Conservation (phyloP, 768 basidiomycete species). For the Leucosporidium scottii region DNA sequence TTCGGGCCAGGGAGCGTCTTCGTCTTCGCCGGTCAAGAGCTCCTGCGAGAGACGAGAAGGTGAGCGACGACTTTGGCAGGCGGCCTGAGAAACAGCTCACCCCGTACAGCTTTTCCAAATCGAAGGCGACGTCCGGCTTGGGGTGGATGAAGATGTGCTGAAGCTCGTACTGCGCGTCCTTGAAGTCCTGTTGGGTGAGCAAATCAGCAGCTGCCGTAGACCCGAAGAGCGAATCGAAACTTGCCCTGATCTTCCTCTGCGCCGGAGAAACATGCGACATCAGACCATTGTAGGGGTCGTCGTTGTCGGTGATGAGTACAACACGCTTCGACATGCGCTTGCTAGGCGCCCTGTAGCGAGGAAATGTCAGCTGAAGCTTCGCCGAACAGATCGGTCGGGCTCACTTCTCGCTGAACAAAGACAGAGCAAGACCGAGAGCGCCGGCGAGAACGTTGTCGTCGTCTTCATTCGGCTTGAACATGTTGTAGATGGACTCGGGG, state of each 20-base stretch:
- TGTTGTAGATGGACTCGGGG: slow-evolving; percentile 51
- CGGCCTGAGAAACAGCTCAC: not conserved
- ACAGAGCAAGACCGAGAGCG: slow-evolving; percentile 83
- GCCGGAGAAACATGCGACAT: not conserved
- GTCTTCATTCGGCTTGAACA: slow-evolving; percentile 59
- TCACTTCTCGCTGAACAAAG: slow-evolving; percentile 80
- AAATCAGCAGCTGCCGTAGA: too few relatives aligned
- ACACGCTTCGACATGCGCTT: slow-evolving; percentile 74
- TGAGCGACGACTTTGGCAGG: not conserved
- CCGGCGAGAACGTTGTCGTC: slow-evolving; percentile 61
- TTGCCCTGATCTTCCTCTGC: slow-evolving; percentile 7
- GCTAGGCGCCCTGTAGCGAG: slow-evolving; percentile 40
- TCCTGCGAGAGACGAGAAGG: slow-evolving; percentile 40
- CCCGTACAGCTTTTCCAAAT: slow-evolving; percentile 67
- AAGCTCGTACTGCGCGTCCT: slow-evolving; percentile 66
- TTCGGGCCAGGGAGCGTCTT: too few relatives aligned
- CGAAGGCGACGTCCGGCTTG: slow-evolving; percentile 57
- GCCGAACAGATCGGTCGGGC: slow-evolving; percentile 22
- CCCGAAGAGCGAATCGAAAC: not conserved
- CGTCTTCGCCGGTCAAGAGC: not conserved
- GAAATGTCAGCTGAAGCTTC: not conserved
- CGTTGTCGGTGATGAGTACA: slow-evolving; percentile 87
- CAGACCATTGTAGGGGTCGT: slow-evolving; percentile 53
- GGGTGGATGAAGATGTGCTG: slow-evolving; percentile 83
- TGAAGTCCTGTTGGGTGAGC: slow-evolving; percentile 56